Conservation (phyloP, 805 yeast species). For the Pichia nakasei region DNA sequence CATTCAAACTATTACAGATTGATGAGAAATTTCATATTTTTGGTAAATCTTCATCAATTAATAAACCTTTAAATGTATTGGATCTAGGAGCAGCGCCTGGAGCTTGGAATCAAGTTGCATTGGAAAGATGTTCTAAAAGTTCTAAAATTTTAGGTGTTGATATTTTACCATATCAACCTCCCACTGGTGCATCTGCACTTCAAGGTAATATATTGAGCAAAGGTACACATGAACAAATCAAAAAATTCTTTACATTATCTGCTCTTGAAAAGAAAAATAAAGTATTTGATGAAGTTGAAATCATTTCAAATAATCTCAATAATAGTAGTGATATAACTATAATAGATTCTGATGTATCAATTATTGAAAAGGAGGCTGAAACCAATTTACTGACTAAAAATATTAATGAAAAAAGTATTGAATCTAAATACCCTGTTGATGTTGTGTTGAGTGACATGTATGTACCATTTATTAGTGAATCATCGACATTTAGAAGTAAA, state of each 20-base stretch:
- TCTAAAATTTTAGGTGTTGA: slow-evolving; percentile 76
- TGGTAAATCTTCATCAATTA: slow-evolving; percentile 7
- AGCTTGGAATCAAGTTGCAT: slow-evolving; percentile 86
- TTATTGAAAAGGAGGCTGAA: slow-evolving; percentile 15
- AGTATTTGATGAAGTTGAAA: slow-evolving; percentile 13
- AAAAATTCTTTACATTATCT: slow-evolving; percentile 37
- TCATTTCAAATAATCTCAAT: slow-evolving; percentile 7
- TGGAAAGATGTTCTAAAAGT: slow-evolving; percentile 37
- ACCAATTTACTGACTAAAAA: not conserved
- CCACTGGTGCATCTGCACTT: slow-evolving; percentile 65
- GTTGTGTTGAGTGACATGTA: slow-evolving; percentile 76
- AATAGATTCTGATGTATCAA: slow-evolving; percentile 10
- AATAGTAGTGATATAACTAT: slow-evolving; percentile 1
- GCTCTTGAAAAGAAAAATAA: slow-evolving; percentile 22
- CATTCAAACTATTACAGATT: slow-evolving; percentile 75
- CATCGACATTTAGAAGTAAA: slow-evolving; percentile 43
- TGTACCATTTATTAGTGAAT: slow-evolving; percentile 47
- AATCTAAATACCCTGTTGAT: slow-evolving; percentile 40
- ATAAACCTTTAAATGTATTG: slow-evolving; percentile 36
- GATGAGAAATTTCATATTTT: slow-evolving; percentile 57
- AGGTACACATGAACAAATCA: slow-evolving; percentile 49
- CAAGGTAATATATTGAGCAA: slow-evolving; percentile 83
- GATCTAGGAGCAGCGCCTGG: slow-evolving; percentile 95
- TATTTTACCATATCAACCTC: slow-evolving; percentile 69
- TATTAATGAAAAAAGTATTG: not conserved